Base-by-base conservation (phyloP, 805 yeast species). In the Grigorovia humatica region DNA sequence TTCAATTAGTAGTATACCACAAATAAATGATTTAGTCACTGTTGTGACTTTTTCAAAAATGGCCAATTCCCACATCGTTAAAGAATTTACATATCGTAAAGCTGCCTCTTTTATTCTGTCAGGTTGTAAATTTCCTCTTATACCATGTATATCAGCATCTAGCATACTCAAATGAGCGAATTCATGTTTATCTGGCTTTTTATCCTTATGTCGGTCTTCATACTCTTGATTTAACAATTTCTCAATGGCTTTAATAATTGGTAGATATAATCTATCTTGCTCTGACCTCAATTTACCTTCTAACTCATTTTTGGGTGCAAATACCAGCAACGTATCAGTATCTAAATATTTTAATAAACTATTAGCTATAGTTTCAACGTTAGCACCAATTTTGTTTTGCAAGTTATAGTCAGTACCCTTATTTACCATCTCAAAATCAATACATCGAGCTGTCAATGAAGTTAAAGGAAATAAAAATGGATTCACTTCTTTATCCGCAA, bases 11-110 rank as follows among this genome's bases (percentile, higher is more conserved):
- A 85, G 68, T 47, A 83, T 79, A 29, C 95, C 99, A 59, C 88
- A 80, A 48, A 93, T 76, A 61, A 93, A 84, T 1, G 96, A 88
- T 67, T 90, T 89, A 3, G 95, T 81, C 1, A 88, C 79, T 47
- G 89, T 73, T 4, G 91, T 85, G n/a, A 96, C 85, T 59, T 88
- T 82, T 68, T 93, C 99, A 56, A 93, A 76, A 1, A 96, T 91
- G 5, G 89, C 89, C 53, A 91, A 71, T 60, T 89, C 85, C 84
- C 87, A 90, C 43, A 76, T 68, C 45, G 82, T 80, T 50, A 95
- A 72, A 4, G 74, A 54, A 54, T 75, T 69, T 59, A 90, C 66
- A 82, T 88, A 93, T 47, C 74, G 72, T 44, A 70, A 64, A 1
- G 85, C 96, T 7, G 82, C 81, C 30, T 66, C 70, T 60, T 75